These are phyloP conservation scores for Papiliotrema fonsecae DNA, from an alignment of 1,284 basidiomycete genomes.

Conservation along the genomic window DNA sequence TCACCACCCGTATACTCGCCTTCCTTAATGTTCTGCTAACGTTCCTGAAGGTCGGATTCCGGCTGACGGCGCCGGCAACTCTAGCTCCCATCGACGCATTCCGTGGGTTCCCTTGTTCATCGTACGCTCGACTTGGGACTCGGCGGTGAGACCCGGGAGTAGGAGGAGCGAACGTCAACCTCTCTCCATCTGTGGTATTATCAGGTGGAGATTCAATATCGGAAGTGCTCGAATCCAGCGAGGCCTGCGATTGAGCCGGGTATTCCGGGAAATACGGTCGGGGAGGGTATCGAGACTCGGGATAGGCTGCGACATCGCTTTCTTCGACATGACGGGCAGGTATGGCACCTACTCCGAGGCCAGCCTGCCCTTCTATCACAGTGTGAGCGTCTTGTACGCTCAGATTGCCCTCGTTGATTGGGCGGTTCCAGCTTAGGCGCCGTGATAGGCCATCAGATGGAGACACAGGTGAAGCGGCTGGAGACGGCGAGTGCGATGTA, in stretches of 20 bases:
- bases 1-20: slow-evolving; percentile 72
- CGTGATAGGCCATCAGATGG: slow-evolving; percentile 27
- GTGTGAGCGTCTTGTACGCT: slow-evolving; percentile 3
- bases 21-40: slow-evolving; percentile 33
- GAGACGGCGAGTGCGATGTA: slow-evolving; percentile 15
- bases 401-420: slow-evolving; percentile 5
- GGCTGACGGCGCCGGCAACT: slow-evolving; percentile 14
- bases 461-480: slow-evolving; percentile 25
- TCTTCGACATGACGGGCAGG: too few species aligned
- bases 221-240: slow-evolving; percentile 1
- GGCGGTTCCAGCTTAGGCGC: slow-evolving; percentile 32
- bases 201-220: slow-evolving; percentile 1
- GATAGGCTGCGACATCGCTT: too few species aligned
- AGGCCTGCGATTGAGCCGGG: slow-evolving; percentile 1
- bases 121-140: slow-evolving; percentile 19
- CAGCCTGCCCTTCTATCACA: background rate
- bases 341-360: background rate
- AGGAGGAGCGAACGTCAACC: slow-evolving; percentile 5
- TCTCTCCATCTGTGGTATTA: background rate
- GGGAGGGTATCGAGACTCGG: slow-evolving; percentile 5
- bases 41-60: slow-evolving; percentile 32
- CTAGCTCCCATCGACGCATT: slow-evolving; percentile 3
- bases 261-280: slow-evolving; percentile 6
- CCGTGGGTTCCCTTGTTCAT: slow-evolving; percentile 18
- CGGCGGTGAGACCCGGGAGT: slow-evolving; percentile 6